Evolutionary conservation across 164 flowering plant genomes (phyloP), one percentile per base, ranked within the genome.

Genomic region (Piper longum): DNA sequence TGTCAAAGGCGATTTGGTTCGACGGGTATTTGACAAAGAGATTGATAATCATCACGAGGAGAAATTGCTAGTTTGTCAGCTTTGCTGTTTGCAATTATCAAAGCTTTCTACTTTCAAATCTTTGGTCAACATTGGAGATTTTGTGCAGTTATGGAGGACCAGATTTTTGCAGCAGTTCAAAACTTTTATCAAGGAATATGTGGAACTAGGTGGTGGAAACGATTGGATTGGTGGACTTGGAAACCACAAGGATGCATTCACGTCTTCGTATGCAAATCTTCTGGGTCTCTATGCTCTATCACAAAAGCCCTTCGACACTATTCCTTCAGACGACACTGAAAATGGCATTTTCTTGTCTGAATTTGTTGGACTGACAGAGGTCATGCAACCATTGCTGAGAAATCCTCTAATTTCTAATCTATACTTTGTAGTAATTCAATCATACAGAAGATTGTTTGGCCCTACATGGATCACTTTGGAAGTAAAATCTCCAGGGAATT

Each of bases 21-120:
- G 90, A 68, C 87, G 79, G 65, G 87, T 93, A 57, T 93, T 93
- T 72, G 99, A 93, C 80, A 93, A 90, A 76, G 99, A 93, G 75
- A 85, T 93, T 36, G 99, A 93, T 62, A 93, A 93, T 70, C 91
- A 85, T 73, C 97, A 93, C 64, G 99, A 93, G 74, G 99, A 93
- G 68, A 88, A 83, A 72, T 73, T 93, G 62, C 54, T 90, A 63
- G 73, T 90, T 62, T 71, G 88, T 69, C 99, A 93, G 73, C 71
- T 88, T 9, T 85, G 97, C 72, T 93, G 97, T 68, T 81, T 63
- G 56, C 87, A 88, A 61, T 55, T 93, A 75, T 87, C 85, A 76
- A 85, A 77, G 73, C 77, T 90, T 57, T 72, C 78, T n/a, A 26
- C 67, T 55, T 69, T 70, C 19, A 68, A 68, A 63, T 70, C 78